Percentiles rank a stretch among this genome's conserved stretches.
Conservation (phyloP, 1,139 yeast species). For the Saccharomycopsis hybrid region DNA sequence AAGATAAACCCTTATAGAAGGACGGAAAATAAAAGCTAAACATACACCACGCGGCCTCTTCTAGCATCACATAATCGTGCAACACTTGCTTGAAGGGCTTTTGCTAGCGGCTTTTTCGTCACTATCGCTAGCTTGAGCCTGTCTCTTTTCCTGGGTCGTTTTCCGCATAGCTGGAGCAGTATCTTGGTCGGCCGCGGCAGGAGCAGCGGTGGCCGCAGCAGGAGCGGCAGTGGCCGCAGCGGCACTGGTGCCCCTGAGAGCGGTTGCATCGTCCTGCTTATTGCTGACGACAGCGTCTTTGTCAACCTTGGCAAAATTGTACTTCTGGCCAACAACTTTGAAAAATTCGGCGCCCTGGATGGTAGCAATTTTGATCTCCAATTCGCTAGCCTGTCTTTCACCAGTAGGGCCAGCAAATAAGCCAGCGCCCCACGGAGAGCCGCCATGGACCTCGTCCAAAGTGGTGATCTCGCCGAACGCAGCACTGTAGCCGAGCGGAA, state of each 20-base stretch:
- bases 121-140: background rate
- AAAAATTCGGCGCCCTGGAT: slow-evolving; percentile 62
- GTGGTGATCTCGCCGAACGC: slow-evolving; percentile 45
- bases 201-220: background rate
- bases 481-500: slow-evolving; percentile 54
- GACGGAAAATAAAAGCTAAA: too few species aligned
- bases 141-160: background rate
- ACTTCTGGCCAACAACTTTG: slow-evolving; percentile 31
- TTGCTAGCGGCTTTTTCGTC: background rate
- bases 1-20: too few species aligned
- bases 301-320: background rate
- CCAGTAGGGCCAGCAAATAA: slow-evolving; percentile 62
- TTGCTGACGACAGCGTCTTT: background rate
- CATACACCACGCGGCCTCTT: too few species aligned
- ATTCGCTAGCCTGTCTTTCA: slow-evolving; percentile 51
- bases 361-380: slow-evolving; percentile 53
- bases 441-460: slow-evolving; percentile 60
- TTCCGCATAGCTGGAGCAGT: background rate
- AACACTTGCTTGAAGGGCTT: background rate
- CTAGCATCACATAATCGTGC: too few species aligned
- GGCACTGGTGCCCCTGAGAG: background rate
- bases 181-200: background rate
- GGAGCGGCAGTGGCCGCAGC: background rate
- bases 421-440: slow-evolving; percentile 74
- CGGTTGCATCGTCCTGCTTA: too few species aligned